A percentile compares a stretch with the other conserved stretches of the same genome.
These are phyloP conservation scores for Scedosporium aurantiacum DNA, from an alignment of 2,329 filamentous ascomycete genomes.

Conservation along the genomic window DNA sequence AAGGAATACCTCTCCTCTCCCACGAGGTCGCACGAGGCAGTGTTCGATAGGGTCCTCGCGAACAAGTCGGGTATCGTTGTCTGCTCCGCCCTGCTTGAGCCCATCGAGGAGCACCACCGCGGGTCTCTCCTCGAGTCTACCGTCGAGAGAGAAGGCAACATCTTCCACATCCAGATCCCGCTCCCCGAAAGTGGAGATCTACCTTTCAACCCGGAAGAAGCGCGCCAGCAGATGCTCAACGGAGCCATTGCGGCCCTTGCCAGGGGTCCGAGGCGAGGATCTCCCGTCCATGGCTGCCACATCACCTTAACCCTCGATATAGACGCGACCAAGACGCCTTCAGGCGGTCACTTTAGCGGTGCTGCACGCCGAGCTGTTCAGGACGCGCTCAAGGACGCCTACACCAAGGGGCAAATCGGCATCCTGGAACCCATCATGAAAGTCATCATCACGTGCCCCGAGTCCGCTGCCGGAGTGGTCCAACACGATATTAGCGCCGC, in stretches of 20 bases:
- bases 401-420: slow-evolving; percentile 41
- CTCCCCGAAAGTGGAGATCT: neutral
- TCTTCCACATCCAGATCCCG: slow-evolving; percentile 36
- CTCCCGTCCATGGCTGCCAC: slow-evolving; percentile 66
- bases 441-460: slow-evolving; percentile 75
- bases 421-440: slow-evolving; percentile 93
- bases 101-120: slow-evolving; percentile 34
- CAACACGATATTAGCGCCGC: slow-evolving; percentile 70
- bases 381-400: slow-evolving; percentile 53
- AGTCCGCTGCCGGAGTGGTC: slow-evolving; percentile 67
- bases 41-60: slow-evolving; percentile 70
- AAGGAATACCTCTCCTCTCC: slow-evolving; percentile 62
- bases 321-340: slow-evolving; percentile 48
- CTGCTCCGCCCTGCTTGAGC: slow-evolving; percentile 58
- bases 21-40: slow-evolving; percentile 44
- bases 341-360: slow-evolving; percentile 58
- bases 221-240: slow-evolving; percentile 56
- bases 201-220: slow-evolving; percentile 25
- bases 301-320: slow-evolving; percentile 54
- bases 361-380: slow-evolving; percentile 52
- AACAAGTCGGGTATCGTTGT: slow-evolving; percentile 69
- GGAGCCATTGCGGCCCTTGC: slow-evolving; percentile 76
- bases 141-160: slow-evolving; percentile 59
- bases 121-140: slow-evolving; percentile 28
- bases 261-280: slow-evolving; percentile 69